phyloP scores from a whole-genome alignment of 371 early-diverging fungal species.

The Mucor saturninus region DNA sequence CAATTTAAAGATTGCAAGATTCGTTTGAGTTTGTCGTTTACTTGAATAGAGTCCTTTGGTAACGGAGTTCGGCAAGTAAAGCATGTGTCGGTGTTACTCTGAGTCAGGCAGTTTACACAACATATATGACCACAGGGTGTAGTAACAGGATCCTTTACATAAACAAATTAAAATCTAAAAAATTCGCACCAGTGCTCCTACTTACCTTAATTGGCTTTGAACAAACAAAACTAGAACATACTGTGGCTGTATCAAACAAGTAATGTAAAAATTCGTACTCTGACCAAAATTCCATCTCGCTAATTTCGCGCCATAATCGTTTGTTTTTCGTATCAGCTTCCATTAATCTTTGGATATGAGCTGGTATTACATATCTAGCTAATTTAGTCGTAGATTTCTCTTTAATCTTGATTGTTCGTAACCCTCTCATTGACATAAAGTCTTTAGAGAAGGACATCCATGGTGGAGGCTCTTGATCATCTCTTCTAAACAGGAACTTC shows the following conservation, averaged over 20 bases:
- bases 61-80: slow-evolving; percentile 40
- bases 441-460: slow-evolving; percentile 58
- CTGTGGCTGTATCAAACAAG: slow-evolving; percentile 33
- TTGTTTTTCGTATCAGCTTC: slow-evolving; percentile 37
- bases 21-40: slow-evolving; percentile 41
- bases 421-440: slow-evolving; percentile 40
- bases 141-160: slow-evolving; percentile 56
- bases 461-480: slow-evolving; percentile 66
- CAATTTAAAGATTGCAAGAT: slow-evolving; percentile 37
- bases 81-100: slow-evolving; percentile 36
- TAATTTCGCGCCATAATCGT: slow-evolving; percentile 49
- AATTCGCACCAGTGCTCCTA: neutral
- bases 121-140: slow-evolving; percentile 63
- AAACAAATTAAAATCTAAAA: slow-evolving; percentile 34
- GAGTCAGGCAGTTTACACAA: slow-evolving; percentile 47
- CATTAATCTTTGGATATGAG: slow-evolving; percentile 34
- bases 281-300: slow-evolving; percentile 31
- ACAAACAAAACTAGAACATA: slow-evolving; percentile 35
- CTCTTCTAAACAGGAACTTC: slow-evolving; percentile 65
- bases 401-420: slow-evolving; percentile 21
- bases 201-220: slow-evolving; percentile 36
- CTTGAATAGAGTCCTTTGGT: slow-evolving; percentile 1
- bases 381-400: slow-evolving; percentile 10
- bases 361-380: slow-evolving; percentile 27
- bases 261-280: slow-evolving; percentile 47